These are phyloP conservation scores for Lecanicillium sp. DNA, from an alignment of 2,329 filamentous ascomycete species.

Conservation along the genomic window DNA sequence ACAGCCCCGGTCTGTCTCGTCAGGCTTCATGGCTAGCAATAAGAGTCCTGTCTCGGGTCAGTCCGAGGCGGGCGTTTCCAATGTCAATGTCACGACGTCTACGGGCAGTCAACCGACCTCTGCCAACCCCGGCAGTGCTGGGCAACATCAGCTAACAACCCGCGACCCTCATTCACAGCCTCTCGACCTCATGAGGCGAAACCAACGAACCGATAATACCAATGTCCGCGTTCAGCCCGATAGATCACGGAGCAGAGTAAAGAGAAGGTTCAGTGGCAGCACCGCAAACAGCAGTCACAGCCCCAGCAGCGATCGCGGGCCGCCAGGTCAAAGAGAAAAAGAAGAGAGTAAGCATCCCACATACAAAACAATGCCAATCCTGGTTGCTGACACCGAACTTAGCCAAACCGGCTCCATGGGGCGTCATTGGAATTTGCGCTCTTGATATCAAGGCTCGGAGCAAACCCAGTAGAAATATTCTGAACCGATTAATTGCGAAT, in stretches of 20 bases:
- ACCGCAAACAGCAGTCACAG: conserved; percentile 76
- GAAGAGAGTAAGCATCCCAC: conserved; percentile 36
- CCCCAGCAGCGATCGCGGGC: conserved; percentile 60
- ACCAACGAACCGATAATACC: conserved; percentile 26
- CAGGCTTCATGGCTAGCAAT: conserved; percentile 35
- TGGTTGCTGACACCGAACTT: conserved; percentile 19
- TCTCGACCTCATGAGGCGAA: conserved; percentile 38
- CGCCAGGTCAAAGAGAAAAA: conserved; percentile 42
- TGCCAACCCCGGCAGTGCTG: background rate
- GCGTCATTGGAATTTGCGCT: conserved; percentile 85
- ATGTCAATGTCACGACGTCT: conserved; percentile 45
- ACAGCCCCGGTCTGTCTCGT: conserved; percentile 33
- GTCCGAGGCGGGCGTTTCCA: conserved; percentile 42
- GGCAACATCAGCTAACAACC: conserved; percentile 34
- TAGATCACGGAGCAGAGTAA: conserved; percentile 58
- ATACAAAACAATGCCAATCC: background rate
- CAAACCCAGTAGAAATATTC: conserved; percentile 92
- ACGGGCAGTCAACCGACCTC: conserved; percentile 26
- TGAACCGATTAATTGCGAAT: conserved; percentile 84
- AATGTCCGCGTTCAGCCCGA: conserved; percentile 37
- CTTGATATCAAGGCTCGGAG: conserved; percentile 92
- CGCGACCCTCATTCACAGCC: conserved; percentile 31
- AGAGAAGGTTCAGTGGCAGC: conserved; percentile 72
- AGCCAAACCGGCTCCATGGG: conserved; percentile 51
- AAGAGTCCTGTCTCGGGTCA: conserved; percentile 33